A percentile compares a stretch with the other conserved stretches of the same genome.
Conservation (phyloP, 2,329 filamentous ascomycete species). For the Pseudogymnoascus pannorum region DNA sequence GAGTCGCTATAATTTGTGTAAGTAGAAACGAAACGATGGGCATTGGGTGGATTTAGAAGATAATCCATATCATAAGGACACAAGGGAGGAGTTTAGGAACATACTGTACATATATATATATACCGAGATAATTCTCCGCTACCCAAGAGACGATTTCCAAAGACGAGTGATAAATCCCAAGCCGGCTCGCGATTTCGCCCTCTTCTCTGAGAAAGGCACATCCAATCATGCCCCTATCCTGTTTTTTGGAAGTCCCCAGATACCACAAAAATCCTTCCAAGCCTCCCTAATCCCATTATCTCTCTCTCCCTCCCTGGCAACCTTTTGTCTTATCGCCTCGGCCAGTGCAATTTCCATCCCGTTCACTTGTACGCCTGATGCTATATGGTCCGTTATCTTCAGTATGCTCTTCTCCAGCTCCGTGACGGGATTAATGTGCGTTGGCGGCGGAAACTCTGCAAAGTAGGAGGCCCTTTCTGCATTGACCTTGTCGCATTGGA, state of each 20-base stretch:
- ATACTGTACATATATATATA: constrained; percentile 5
- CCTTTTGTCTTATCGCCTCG: background rate
- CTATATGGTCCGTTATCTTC: background rate
- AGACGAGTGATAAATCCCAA: background rate
- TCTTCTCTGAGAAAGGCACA: background rate
- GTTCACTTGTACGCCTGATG: background rate
- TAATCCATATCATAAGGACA: background rate
- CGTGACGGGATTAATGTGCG: background rate
- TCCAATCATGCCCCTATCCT: background rate
- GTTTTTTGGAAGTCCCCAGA: background rate
- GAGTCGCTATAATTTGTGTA: constrained; percentile 3
- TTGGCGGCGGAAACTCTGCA: background rate
- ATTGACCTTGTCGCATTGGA: background rate
- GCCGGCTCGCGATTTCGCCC: background rate
- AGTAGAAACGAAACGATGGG: constrained; percentile 4
- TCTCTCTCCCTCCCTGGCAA: background rate
- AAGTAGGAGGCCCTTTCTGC: background rate
- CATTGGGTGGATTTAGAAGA: background rate
- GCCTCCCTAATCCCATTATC: background rate
- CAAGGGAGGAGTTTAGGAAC: background rate
- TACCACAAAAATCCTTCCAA: background rate
- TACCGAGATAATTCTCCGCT: constrained; percentile 5
- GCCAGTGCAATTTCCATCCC: background rate
- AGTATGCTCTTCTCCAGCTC: background rate
- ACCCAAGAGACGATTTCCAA: background rate